Evolutionary conservation across 75 land plant genomes (phyloP).

Genomic region (Pinus taeda): DNA sequence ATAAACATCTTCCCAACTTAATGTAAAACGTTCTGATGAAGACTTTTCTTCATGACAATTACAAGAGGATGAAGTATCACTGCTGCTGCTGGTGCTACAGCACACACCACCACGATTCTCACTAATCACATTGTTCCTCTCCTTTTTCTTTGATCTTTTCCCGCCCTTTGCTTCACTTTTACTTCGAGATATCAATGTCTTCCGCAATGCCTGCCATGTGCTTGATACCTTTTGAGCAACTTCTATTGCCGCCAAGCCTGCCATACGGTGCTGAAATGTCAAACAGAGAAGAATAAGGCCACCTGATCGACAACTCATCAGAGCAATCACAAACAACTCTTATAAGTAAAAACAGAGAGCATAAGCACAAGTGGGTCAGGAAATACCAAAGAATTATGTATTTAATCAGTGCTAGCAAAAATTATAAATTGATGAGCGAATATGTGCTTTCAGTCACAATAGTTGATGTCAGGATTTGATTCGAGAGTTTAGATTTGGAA

Average conservation of each 20-base stretch:
- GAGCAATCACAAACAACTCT: not conserved
- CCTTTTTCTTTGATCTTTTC: conserved; percentile 59
- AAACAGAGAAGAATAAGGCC: conserved; percentile 1
- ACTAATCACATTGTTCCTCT: conserved; percentile 31
- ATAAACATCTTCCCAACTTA: conserved; percentile 84
- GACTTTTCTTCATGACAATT: conserved; percentile 53
- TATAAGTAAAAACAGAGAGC: not conserved
- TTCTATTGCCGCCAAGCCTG: conserved; percentile 92
- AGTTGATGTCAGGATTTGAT: too few relatives aligned
- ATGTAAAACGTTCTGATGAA: conserved; percentile 26
- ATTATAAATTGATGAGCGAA: not conserved
- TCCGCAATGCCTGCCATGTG: conserved; percentile 70
- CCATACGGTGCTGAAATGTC: conserved; percentile 88
- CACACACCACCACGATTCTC: conserved; percentile 81
- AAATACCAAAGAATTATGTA: not conserved
- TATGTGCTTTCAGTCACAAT: not conserved
- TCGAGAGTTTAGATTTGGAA: not conserved
- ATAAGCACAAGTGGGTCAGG: not conserved
- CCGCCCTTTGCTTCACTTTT: conserved; percentile 43
- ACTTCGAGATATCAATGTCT: conserved; percentile 32
- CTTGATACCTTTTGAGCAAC: conserved; percentile 88
- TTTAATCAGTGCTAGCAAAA: not conserved
- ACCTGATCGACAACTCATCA: not conserved
- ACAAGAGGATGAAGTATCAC: conserved; percentile 46
- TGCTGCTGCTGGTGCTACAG: conserved; percentile 51